These are phyloP conservation scores for Cicer arietinum DNA, from an alignment of 306 rosid genomes.

Conservation along the genomic window DNA sequence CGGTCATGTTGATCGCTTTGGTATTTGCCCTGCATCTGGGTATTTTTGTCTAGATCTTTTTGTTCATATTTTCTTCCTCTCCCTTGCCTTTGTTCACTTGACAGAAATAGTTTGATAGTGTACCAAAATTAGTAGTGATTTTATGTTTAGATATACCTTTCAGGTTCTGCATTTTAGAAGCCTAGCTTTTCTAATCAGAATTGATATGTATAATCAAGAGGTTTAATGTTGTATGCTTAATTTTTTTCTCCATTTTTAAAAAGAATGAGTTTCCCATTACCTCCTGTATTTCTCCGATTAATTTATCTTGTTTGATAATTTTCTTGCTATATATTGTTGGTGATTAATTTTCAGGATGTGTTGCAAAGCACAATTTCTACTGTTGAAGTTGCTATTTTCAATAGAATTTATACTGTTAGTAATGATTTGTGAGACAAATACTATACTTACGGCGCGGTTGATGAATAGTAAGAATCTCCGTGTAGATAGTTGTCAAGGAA, in stretches of 20 bases:
- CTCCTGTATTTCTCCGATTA: background rate
- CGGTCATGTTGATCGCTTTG: constrained; percentile 67
- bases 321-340: constrained; percentile 14
- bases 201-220: constrained; percentile 49
- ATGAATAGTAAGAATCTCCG: no score
- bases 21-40: constrained; percentile 57
- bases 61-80: constrained; percentile 50
- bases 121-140: constrained; percentile 57
- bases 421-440: background rate
- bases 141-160: constrained; percentile 58
- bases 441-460: background rate
- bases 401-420: background rate
- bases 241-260: constrained; percentile 14
- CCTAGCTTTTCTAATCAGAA: constrained; percentile 53
- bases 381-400: constrained; percentile 11
- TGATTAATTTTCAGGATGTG: constrained; percentile 10
- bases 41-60: constrained; percentile 52
- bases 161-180: constrained; percentile 57
- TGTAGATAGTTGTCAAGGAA: no score
- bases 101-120: constrained; percentile 66
- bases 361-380: background rate
- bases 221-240: constrained; percentile 59
- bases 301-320: constrained; percentile 11
- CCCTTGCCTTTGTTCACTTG: constrained; percentile 37
- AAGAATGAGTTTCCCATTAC: constrained; percentile 39